A percentile compares a stretch with the other conserved stretches of the same genome.
Conservation (phyloP, 257 asterid genomes). For the Salvia hispanica region DNA sequence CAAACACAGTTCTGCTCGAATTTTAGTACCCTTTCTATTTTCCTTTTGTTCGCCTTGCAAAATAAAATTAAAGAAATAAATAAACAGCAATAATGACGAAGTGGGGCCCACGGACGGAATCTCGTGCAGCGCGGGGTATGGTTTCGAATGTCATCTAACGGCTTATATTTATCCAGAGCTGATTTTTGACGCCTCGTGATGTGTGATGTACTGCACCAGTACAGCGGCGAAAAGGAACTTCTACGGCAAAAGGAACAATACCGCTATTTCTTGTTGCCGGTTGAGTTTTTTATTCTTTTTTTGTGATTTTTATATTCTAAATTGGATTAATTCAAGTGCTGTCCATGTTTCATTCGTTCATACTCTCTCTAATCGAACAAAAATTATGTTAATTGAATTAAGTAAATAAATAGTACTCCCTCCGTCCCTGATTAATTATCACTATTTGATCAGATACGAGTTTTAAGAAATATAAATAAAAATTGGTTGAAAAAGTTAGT, state of each 20-base stretch:
- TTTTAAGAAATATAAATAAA: too few relatives aligned
- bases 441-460: too few relatives aligned
- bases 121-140: conserved; percentile 23
- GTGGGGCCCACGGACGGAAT: neutral
- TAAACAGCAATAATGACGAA: neutral
- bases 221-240: neutral
- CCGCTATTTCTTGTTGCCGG: conserved; percentile 7
- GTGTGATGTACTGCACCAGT: neutral
- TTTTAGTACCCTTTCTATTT: too few relatives aligned
- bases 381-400: too few relatives aligned
- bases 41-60: too few relatives aligned
- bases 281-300: neutral
- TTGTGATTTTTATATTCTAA: neutral
- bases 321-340: too few relatives aligned
- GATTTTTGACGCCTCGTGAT: neutral
- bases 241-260: conserved; percentile 28
- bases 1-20: neutral
- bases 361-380: too few relatives aligned
- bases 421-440: too few relatives aligned
- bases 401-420: too few relatives aligned
- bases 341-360: too few relatives aligned
- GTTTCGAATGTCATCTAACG: neutral
- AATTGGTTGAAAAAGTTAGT: too few relatives aligned
- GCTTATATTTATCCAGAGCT: neutral
- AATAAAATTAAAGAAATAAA: too few relatives aligned